Evolutionary conservation across 1,139 yeast species (phyloP), one percentile per base, ranked within the genome.

Genomic region (Lodderomyces oxycetoniae): DNA sequence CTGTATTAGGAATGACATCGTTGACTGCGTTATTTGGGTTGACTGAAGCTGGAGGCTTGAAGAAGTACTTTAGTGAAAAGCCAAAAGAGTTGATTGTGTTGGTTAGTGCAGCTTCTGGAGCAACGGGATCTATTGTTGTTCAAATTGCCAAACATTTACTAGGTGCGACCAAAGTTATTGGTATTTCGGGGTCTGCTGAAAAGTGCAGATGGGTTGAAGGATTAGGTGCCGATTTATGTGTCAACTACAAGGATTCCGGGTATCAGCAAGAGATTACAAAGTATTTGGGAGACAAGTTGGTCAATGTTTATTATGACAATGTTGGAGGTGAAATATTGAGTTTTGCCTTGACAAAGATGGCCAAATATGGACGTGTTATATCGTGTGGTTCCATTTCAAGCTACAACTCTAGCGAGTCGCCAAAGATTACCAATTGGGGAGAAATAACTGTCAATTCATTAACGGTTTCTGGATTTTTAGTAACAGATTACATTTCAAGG

Each of bases 81-180:
- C 57, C 58, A 29, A 49, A 51, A 26, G 66, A 67, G 39, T 54
- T 51, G 10, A 53, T 63, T 7, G 69, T 75, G 36, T 53, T 77
- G 31, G 64, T 79, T 23, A 73, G 82, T 17, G 86, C 84, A 38
- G 87, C 87, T 16, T 73, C 83, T 5, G 72, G 88, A 41, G 85
- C 85, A 17, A 79, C 80, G 24, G 87, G 88, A 19, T 65, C 77
- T n/a, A 57, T 70, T 36, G 77, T 66, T 23, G 73, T 77, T 26
- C 86, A 79, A 53, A 49, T 79, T 19, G 80, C 85, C 31, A 65
- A 76, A 42, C 59, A 71, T 36, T 51, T 74, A 10, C 61, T 71
- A 47, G 73, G 74, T 31, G 79, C 79, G 23, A 57, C 63, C 34
- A 71, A 65, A 43, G 81, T 80, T 23, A 65, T 79, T 50, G 87